Evolutionary conservation across 2,329 filamentous ascomycete species (phyloP), one percentile per base, ranked within the genome.

Genomic region (Tolypocladium guangdongense): DNA sequence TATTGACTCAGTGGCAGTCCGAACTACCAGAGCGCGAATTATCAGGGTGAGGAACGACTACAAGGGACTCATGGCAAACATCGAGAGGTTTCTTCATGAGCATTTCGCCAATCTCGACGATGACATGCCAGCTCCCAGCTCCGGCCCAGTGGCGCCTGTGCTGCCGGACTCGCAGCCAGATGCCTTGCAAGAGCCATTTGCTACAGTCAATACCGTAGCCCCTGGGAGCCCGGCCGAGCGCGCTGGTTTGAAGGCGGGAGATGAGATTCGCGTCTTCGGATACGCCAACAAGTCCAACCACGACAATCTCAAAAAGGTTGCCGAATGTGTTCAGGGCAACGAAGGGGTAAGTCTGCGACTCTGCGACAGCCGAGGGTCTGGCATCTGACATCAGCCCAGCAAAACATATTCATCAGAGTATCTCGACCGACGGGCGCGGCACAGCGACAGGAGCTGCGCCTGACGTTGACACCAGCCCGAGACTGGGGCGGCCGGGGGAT

Each of bases 11-110:
- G 4, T 20, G 24, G 46, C 52, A 95, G 89, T 99, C 66, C 88
- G 93, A 57, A 96, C 90, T n/a, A 96, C 91, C 38, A 81, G 93
- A 69, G 82, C 91, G 32, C 84, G 88, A 56, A 96, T 99, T 60
- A 93, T 97, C 60, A 78, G 85, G 60, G 78, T 97, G 39, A 85
- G 88, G 59, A 97, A 96, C 66, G 93, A 99, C 70, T 92, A 96
- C 74, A 96, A 95, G 67, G 83, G 84, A 39, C 73, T 96, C 45
- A 96, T 97, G 90, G 72, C 73, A 54, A 76, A 79, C 55, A 86
- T 97, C 60, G 93, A 97, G 69, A 85, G 85, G 63, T 84, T 84
- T 48, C 78, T 99, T n/a, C 90, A 97, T 66, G 84, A 87, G 59
- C 87, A 93, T 66, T 96, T 97, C 67, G 90, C 90, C n/a, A 82